Conservation (phyloP, 768 basidiomycete genomes). For the Stropharia rugosoannulata region DNA sequence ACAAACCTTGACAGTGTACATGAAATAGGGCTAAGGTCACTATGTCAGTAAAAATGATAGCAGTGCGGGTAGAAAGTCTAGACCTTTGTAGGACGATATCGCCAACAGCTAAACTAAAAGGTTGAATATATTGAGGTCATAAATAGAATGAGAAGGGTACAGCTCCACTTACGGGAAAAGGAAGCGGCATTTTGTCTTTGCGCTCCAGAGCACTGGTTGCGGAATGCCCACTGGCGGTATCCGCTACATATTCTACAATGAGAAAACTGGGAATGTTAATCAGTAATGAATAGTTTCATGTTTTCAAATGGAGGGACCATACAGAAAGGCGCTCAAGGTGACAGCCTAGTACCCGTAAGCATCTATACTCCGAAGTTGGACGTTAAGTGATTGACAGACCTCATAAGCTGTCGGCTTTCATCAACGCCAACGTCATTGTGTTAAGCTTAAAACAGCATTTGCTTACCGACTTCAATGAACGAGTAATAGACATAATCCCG, state of each 20-base stretch:
- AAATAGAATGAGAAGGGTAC: not conserved
- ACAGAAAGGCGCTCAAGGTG: constrained; percentile 87
- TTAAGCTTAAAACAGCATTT: not conserved
- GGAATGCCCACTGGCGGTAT: constrained; percentile 58
- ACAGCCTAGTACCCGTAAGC: constrained; percentile 50
- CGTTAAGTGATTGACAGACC: constrained; percentile 35
- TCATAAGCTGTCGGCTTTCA: constrained; percentile 54
- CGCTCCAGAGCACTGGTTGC: constrained; percentile 68
- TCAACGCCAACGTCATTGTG: constrained; percentile 5
- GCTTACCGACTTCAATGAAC: constrained; percentile 41
- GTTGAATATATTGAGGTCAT: not conserved
- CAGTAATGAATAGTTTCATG: not conserved
- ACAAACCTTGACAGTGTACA: constrained; percentile 79
- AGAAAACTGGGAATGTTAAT: constrained; percentile 49
- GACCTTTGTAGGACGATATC: constrained; percentile 81
- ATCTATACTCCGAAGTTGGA: not conserved
- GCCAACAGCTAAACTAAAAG: constrained; percentile 73
- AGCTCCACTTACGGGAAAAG: constrained; percentile 51
- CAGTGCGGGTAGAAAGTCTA: constrained; percentile 2
- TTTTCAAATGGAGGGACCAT: constrained; percentile 22
- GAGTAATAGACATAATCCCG: constrained; percentile 63
- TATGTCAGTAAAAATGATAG: not conserved
- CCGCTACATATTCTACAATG: constrained; percentile 82
- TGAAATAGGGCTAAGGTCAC: constrained; percentile 65
- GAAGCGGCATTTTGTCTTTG: constrained; percentile 76